phyloP scores from a whole-genome alignment of 2,329 filamentous ascomycete species.

The Leptographium radiaticola region DNA sequence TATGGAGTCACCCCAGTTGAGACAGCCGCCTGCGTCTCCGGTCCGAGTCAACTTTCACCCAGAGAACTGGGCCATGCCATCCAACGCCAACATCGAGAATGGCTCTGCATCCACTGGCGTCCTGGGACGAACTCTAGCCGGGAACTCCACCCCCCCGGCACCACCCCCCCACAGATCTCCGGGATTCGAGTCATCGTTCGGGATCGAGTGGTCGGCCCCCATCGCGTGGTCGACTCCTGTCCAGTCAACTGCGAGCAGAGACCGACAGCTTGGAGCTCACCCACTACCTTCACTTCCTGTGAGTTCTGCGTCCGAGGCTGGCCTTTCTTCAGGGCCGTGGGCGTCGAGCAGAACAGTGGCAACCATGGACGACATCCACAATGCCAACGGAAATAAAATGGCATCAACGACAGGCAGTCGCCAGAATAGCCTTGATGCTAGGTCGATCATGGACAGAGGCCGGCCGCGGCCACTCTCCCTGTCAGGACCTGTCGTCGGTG shows the following conservation, averaged over 20 bases:
- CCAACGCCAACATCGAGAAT: slow-evolving; percentile 37
- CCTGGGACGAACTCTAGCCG: slow-evolving; percentile 19
- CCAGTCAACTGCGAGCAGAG: background rate
- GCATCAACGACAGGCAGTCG: slow-evolving; percentile 9
- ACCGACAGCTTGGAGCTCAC: slow-evolving; percentile 6
- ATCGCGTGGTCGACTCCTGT: background rate
- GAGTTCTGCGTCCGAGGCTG: slow-evolving; percentile 13
- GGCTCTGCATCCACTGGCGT: slow-evolving; percentile 7
- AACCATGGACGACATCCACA: slow-evolving; percentile 19
- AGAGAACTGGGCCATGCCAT: slow-evolving; percentile 38
- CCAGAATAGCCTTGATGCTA: slow-evolving; percentile 30
- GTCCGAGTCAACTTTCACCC: slow-evolving; percentile 40
- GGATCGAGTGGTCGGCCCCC: background rate
- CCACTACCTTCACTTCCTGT: slow-evolving; percentile 6
- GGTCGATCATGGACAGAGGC: slow-evolving; percentile 40
- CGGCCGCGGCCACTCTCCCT: slow-evolving; percentile 34
- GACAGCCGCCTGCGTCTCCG: slow-evolving; percentile 41
- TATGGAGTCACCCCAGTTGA: slow-evolving; percentile 30
- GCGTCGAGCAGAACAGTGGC: background rate
- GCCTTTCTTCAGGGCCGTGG: slow-evolving; percentile 11
- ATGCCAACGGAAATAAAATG: slow-evolving; percentile 18
- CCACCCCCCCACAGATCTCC: slow-evolving; percentile 25
- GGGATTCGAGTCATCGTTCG: slow-evolving; percentile 5
- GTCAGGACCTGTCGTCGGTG: slow-evolving; percentile 41
- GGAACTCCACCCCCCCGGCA: slow-evolving; percentile 21